Conservation (phyloP, 345 rosid genomes). For the Aurinia saxatilis region DNA sequence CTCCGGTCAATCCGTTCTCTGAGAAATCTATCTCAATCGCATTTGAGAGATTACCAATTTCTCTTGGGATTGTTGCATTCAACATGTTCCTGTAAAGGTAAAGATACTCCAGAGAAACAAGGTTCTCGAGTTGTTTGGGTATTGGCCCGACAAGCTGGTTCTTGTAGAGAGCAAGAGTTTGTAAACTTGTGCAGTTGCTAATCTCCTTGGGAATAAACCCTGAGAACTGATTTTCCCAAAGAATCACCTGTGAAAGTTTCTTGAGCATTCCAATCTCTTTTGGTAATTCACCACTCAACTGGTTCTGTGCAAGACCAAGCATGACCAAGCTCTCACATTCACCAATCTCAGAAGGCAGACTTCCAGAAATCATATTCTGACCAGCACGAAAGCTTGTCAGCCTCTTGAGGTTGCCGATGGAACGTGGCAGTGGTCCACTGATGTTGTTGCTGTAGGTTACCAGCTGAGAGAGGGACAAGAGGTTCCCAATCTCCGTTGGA, state of each 20-base stretch:
- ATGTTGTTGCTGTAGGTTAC: slow-evolving; percentile 68
- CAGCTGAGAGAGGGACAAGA: slow-evolving; percentile 51
- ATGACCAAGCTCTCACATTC: slow-evolving; percentile 51
- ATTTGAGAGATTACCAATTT: slow-evolving; percentile 63
- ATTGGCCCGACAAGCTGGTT: slow-evolving; percentile 68
- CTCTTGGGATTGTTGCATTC: slow-evolving; percentile 73
- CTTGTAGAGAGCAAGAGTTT: slow-evolving; percentile 63
- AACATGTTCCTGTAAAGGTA: slow-evolving; percentile 67
- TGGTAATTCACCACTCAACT: slow-evolving; percentile 54
- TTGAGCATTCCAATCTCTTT: slow-evolving; percentile 65
- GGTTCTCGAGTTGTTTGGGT: slow-evolving; percentile 56
- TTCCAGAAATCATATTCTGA: slow-evolving; percentile 79
- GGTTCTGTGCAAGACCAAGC: slow-evolving; percentile 89
- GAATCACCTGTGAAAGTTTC: slow-evolving; percentile 51
- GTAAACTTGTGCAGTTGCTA: slow-evolving; percentile 57
- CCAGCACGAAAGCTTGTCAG: slow-evolving; percentile 66
- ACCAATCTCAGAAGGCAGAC: slow-evolving; percentile 67
- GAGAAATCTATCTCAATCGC: slow-evolving; percentile 80
- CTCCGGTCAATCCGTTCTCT: slow-evolving; percentile 61
- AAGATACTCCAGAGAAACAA: slow-evolving; percentile 35
- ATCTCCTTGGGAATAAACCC: slow-evolving; percentile 67
- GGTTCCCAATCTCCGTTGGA: slow-evolving; percentile 61
- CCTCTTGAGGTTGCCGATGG: slow-evolving; percentile 56
- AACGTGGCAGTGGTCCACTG: slow-evolving; percentile 54
- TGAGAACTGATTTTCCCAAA: slow-evolving; percentile 68